Base-by-base conservation (phyloP, 768 basidiomycete species). In the Serpula lacrymans region DNA sequence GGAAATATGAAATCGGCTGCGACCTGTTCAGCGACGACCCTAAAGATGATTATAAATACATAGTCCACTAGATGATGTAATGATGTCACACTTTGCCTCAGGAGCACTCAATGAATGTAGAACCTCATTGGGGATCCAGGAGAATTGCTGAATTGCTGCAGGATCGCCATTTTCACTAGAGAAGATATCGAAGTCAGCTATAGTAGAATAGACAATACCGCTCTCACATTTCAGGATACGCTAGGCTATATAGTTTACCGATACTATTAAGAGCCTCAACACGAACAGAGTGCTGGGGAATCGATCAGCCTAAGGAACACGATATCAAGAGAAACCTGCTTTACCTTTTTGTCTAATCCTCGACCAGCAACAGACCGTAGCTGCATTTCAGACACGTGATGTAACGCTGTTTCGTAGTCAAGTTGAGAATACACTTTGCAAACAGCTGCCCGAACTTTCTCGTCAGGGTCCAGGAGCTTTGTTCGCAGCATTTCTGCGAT, bases 401-500 rank as follows among this genome's bases (percentile, higher is more conserved):
- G 93, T 23, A 92, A 58, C 0, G 82, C 86, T 0, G 84, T 86
- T 62, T 99, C 96, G 54, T 91, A 97, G 58, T 97, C 94, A 9
- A 98, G 65, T 40, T 82, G 75, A 1, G 82, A 80, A 49, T 91
- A 90, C 9, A 89, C 63, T 53, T 76, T 82, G 69, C 92, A 95
- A 1, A 82, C 81, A 1, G 90, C 84, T 5, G 86, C 79, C 21
- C 96, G 80, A 29, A 99, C 83, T 54, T 82, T 88, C 44, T 97
- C 96, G 48, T 98, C 96, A 0, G 89, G 84, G 59, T 99, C 96
- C 1, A 76, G 52, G 5, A 95, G 63, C 53, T 94, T 94, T 11
- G 63, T 55, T 17, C 62, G 55, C 23, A 94, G 63, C 25, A 78
- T 67, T 3, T 78, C 87, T 86, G 46, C 14, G 14, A 21, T 38